These are phyloP conservation scores for Podospora pseudocomata DNA, from an alignment of 495 filamentous ascomycete genomes.

Conservation along the genomic window DNA sequence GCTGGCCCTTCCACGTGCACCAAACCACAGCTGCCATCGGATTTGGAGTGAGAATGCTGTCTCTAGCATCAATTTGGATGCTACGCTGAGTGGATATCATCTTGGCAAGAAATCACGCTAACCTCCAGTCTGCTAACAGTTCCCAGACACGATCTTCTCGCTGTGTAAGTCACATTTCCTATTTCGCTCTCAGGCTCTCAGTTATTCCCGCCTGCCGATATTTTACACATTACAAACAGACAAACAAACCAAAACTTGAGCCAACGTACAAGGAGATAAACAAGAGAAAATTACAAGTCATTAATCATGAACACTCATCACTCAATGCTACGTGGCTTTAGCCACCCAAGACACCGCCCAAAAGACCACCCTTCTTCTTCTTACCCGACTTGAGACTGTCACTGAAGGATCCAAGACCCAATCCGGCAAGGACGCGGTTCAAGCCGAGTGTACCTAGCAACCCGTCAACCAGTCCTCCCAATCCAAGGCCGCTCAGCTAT, in stretches of 20 bases:
- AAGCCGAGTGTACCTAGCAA: conserved; percentile 78
- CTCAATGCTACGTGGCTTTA: conserved; percentile 4
- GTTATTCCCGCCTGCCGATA: background rate
- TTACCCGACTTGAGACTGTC: conserved; percentile 37
- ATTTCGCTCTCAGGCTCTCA: background rate
- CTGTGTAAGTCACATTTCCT: background rate
- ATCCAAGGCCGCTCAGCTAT: conserved; percentile 72
- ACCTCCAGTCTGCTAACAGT: background rate
- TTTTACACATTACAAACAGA: background rate
- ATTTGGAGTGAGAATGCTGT: background rate
- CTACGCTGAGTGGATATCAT: background rate
- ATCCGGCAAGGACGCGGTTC: conserved; percentile 66
- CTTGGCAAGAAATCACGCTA: background rate
- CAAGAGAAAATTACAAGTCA: background rate
- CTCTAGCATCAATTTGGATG: background rate
- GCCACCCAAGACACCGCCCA: conserved; percentile 31
- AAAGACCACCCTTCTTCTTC: conserved; percentile 36
- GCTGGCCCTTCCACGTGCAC: conserved; percentile 1
- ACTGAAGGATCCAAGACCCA: conserved; percentile 65
- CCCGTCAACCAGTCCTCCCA: conserved; percentile 75
- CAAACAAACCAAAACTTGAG: no score
- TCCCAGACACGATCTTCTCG: background rate
- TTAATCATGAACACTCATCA: background rate
- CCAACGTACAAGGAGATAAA: background rate
- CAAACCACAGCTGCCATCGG: background rate